Percentiles rank a stretch among this genome's conserved stretches.
phyloP scores from a whole-genome alignment of 495 filamentous ascomycete species.

The Podospora fimiseda region DNA sequence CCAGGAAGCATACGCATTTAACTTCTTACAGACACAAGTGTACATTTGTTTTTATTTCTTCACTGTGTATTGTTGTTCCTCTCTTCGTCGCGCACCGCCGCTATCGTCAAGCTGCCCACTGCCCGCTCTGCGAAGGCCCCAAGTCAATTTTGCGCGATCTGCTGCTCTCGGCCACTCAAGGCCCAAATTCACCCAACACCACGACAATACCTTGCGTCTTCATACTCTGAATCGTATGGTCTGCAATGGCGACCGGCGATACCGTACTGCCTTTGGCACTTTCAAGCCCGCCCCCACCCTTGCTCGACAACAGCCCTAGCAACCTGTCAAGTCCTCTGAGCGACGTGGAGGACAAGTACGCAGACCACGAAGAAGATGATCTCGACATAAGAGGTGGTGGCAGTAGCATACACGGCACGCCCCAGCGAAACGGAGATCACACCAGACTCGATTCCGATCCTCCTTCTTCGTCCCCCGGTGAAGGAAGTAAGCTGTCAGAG shows the following conservation, averaged over 20 bases:
- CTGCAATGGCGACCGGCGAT: constrained; percentile 41
- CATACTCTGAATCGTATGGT: constrained; percentile 17
- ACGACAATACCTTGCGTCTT: background rate
- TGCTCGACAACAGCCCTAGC: constrained; percentile 32
- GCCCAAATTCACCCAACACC: constrained; percentile 12
- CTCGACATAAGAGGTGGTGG: constrained; percentile 29
- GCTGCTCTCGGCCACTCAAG: constrained; percentile 10
- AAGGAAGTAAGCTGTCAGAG: constrained; percentile 39
- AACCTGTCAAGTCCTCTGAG: constrained; percentile 67
- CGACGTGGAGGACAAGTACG: constrained; percentile 74
- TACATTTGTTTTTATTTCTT: constrained; percentile 1
- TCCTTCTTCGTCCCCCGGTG: constrained; percentile 24
- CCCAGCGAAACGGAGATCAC: constrained; percentile 46
- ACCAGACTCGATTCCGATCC: constrained; percentile 37
- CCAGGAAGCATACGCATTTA: background rate
- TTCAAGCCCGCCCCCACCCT: constrained; percentile 40
- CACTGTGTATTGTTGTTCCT: background rate
- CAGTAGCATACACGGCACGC: constrained; percentile 26
- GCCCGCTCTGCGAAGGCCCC: constrained; percentile 9
- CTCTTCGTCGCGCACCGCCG: constrained; percentile 13
- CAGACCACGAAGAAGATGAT: constrained; percentile 41
- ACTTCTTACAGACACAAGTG: background rate
- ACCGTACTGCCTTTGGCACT: constrained; percentile 37
- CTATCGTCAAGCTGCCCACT: constrained; percentile 19
- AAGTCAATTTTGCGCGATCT: constrained; percentile 24